These are phyloP conservation scores for Elaeis guineensis DNA, from an alignment of 176 grass and related monocot species.

Conservation along the genomic window DNA sequence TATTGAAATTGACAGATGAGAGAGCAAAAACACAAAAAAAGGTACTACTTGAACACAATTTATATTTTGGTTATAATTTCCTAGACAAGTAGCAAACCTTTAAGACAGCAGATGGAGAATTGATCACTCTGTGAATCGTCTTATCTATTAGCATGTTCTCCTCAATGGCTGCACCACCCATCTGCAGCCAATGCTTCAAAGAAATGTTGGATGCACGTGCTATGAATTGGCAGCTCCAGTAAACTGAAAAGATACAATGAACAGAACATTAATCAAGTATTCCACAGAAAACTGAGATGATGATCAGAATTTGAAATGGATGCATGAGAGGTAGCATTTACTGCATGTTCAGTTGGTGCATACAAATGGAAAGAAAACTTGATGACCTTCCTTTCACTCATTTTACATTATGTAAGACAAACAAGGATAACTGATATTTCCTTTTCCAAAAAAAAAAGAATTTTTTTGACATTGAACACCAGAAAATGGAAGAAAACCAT, in stretches of 20 bases:
- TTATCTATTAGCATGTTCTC: conserved; percentile 94
- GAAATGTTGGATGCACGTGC: conserved; percentile 85
- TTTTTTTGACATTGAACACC: too few species aligned
- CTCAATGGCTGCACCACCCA: conserved; percentile 83
- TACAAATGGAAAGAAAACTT: too few species aligned
- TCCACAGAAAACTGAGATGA: not conserved
- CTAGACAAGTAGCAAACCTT: conserved; percentile 42
- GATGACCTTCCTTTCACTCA: too few species aligned
- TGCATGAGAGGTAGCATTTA: too few species aligned
- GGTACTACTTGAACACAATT: too few species aligned
- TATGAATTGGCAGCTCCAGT: conserved; percentile 96
- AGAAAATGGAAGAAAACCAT: too few species aligned
- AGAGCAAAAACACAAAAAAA: too few species aligned
- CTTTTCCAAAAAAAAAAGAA: too few species aligned
- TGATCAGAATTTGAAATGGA: not conserved
- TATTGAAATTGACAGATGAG: too few species aligned
- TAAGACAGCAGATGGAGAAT: conserved; percentile 74
- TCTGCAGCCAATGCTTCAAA: conserved; percentile 83
- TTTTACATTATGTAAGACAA: too few species aligned
- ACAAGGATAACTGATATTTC: too few species aligned
- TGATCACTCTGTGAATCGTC: conserved; percentile 75
- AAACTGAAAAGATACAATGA: conserved; percentile 41
- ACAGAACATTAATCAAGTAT: not conserved
- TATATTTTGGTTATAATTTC: not conserved
- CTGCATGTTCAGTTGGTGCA: too few species aligned